These are phyloP conservation scores for Dendrobium huoshanense DNA, from an alignment of 106 monocot species.

Conservation along the genomic window DNA sequence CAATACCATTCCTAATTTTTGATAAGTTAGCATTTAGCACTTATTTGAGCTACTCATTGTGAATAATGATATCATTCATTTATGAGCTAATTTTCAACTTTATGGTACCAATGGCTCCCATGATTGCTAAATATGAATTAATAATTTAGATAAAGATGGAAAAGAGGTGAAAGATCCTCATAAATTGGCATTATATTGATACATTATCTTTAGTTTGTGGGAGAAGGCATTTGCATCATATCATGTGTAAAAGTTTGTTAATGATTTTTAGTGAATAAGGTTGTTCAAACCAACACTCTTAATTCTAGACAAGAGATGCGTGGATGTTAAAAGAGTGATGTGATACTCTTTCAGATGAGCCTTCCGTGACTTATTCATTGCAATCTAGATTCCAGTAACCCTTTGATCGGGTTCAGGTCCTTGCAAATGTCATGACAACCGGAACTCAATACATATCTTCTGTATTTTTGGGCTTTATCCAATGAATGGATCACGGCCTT, in stretches of 20 bases:
- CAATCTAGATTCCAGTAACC: too few species aligned
- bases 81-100: background rate
- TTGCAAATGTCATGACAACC: too few species aligned
- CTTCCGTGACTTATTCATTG: too few species aligned
- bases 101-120: background rate
- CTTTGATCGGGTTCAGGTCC: too few species aligned
- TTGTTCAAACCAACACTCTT: too few species aligned
- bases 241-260: background rate
- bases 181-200: background rate
- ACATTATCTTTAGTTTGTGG: background rate
- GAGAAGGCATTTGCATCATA: background rate
- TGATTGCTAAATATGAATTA: background rate
- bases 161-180: background rate
- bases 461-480: too few species aligned
- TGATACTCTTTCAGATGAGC: too few species aligned
- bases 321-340: too few species aligned
- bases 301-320: too few species aligned
- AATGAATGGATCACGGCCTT: too few species aligned
- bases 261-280: background rate
- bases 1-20: background rate
- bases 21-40: background rate
- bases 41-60: background rate
- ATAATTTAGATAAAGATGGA: background rate
- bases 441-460: too few species aligned
- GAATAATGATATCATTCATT: background rate